Evolutionary conservation across 1,284 basidiomycete genomes (phyloP), one percentile per base, ranked within the genome.

Genomic region (Cystobasidium sp.): DNA sequence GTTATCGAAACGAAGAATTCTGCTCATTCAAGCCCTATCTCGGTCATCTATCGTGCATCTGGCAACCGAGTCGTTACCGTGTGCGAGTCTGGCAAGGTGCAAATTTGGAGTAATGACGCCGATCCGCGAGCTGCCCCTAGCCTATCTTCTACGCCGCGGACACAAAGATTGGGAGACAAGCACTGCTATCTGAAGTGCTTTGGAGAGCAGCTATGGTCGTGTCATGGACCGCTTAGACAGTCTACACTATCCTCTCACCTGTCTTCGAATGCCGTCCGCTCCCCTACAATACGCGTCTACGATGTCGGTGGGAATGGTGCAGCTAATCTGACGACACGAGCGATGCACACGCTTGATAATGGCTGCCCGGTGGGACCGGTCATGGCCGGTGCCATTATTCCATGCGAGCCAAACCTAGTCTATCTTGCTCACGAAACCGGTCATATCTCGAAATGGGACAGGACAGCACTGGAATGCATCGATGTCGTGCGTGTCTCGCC

Each of bases 351-450:
- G 41, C 78, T 80, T 31, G 80, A 81, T 20, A 65, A 69, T 8
- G 73, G 68, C 1, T 76, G 77, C 0, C 47, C 91, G 61, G 43
- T 80, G 41, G 95, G 95, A 0, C 86, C 90, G 0, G 91, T 97
- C 14, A 92, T 91, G 0, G 88, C 89, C 39, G 93, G 90, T 0
- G 88, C 94, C 0, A 84, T 92, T 31, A 83, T 98, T 6, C 90
- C 92, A 0, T 86, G 89, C 0, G 84, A 87, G 10, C 88, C 89
- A 0, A 85, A 87, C 1, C 82, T 84, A 20, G 90, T 93, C 41
- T 98, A 90, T 79, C 85, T 99, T n/a, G 94, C 92, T 0, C 96
- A 99, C 79, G 95, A 98, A 82, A 93, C 91, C 55, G 97, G 96
- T 0, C 90, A 86, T 78, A 85, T 97, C 75, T 90, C 89, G 0